Evolutionary conservation across 2,329 filamentous ascomycete species (phyloP).

Genomic region (Saccharata proteae): DNA sequence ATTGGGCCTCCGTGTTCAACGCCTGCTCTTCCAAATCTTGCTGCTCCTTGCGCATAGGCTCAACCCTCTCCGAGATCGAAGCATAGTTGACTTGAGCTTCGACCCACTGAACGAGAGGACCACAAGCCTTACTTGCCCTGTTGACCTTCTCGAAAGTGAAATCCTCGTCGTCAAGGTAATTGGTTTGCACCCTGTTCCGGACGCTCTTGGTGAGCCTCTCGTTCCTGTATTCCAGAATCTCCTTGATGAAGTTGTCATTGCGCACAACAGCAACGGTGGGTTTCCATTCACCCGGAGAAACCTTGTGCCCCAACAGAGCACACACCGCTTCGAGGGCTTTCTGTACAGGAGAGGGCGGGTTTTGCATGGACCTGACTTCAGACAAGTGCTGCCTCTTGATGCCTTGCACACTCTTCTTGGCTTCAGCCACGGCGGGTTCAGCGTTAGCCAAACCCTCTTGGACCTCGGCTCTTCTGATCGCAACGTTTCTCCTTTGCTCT

Average conservation of each 20-base stretch:
- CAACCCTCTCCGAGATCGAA: constrained; percentile 90
- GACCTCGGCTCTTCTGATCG: constrained; percentile 70
- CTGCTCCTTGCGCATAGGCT: constrained; percentile 84
- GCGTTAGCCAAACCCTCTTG: constrained; percentile 77
- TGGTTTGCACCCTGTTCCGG: constrained; percentile 79
- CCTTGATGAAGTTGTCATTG: constrained; percentile 91
- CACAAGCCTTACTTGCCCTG: constrained; percentile 91
- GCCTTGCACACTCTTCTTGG: constrained; percentile 92
- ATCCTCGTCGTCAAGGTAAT: constrained; percentile 84
- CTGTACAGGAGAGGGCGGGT: constrained; percentile 79
- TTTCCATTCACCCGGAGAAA: constrained; percentile 74
- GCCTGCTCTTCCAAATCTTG: constrained; percentile 76
- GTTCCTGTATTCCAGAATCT: constrained; percentile 95
- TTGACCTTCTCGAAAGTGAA: constrained; percentile 96
- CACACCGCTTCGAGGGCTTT: constrained; percentile 94
- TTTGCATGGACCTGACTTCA: constrained; percentile 94
- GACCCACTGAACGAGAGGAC: constrained; percentile 94
- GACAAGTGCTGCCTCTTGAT: constrained; percentile 97
- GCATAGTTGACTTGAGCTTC: constrained; percentile 94
- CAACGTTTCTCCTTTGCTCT: constrained; percentile 80
- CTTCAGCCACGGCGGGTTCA: constrained; percentile 85
- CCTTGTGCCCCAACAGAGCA: constrained; percentile 81
- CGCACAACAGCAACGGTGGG: constrained; percentile 79
- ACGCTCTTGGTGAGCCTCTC: constrained; percentile 80
- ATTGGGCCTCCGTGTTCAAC: constrained; percentile 84